Evolutionary conservation across 805 yeast species (phyloP), one percentile per base, ranked within the genome.

Genomic region (Metschnikowia dekortorum): DNA sequence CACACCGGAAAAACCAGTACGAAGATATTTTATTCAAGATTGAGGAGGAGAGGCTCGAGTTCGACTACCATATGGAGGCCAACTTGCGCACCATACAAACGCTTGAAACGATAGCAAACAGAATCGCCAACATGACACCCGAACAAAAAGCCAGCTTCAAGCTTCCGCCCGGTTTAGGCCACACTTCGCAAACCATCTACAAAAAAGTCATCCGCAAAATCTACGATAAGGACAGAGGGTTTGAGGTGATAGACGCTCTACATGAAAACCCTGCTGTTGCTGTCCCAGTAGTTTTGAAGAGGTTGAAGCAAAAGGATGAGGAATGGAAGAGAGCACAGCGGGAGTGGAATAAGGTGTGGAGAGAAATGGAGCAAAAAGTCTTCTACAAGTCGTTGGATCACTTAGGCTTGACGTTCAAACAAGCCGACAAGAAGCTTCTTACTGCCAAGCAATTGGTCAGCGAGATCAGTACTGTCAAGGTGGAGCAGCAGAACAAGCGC

Each of bases 261-360:
- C 97, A 92, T 65, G 96, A 91, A 60, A 87, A 87, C 61, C 99
- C 99, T 2, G 90, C 94, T 1, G 83, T 91, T 47, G 95, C 99
- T 0, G 94, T 94, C 34, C 98, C 99, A 1, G 84, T 94, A 51
- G 95, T 94, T 11, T 75, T 94, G 67, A 88, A 85, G 59, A 82
- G 99, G 63, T 79, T 94, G 65, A 94, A 94, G 69, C 98, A 94
- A 69, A 94, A 94, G 69, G 98, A 94, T 65, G 98, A 94, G 69
- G 99, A 94, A 69, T 94, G 99, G 99, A 87, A 89, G 68, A 82
- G 97, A 54, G 91, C 97, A 1, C 99, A 92, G 62, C 82, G 98
- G 61, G 98, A 94, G 66, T 94, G 99, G 98, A 92, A 92, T 70
- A 92, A 92, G 65, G 96, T 90, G 11, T 94, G 99, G 99, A 83